Conservation (phyloP, 129 eudicot species). For the Flaveria trinervia region DNA sequence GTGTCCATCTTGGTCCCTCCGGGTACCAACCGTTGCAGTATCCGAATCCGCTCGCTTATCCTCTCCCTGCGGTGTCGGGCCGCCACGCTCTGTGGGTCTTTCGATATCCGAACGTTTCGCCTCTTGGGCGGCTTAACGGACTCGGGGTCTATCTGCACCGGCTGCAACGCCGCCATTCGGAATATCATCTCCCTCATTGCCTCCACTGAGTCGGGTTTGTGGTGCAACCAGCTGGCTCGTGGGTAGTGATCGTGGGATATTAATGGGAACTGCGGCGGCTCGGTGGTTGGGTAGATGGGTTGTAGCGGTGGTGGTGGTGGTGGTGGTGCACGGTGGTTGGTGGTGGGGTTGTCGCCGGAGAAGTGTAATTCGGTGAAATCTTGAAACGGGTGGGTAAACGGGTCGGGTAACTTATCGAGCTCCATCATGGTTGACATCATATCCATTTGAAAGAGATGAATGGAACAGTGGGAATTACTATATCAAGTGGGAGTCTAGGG, state of each 20-base stretch:
- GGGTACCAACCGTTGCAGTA: constrained; percentile 84
- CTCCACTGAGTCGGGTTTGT: constrained; percentile 48
- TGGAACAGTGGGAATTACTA: constrained; percentile 43
- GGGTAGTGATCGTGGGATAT: constrained; percentile 23
- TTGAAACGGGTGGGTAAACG: constrained; percentile 39
- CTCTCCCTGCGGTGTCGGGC: constrained; percentile 62
- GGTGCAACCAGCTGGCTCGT: constrained; percentile 38
- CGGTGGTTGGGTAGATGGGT: background rate
- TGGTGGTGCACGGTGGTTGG: constrained; percentile 31
- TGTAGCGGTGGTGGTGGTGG: constrained; percentile 7
- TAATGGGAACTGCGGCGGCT: background rate
- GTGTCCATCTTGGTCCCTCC: constrained; percentile 98
- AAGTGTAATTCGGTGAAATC: constrained; percentile 31
- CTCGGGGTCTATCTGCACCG: constrained; percentile 59
- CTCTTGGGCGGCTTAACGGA: constrained; percentile 61
- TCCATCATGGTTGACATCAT: constrained; percentile 51
- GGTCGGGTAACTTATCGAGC: constrained; percentile 46
- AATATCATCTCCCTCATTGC: constrained; percentile 70
- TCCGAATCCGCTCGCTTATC: constrained; percentile 66
- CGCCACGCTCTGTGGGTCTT: constrained; percentile 69
- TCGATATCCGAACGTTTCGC: constrained; percentile 61
- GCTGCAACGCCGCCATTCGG: constrained; percentile 66
- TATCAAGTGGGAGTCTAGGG: constrained; percentile 41
- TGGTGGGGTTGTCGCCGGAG: constrained; percentile 15
- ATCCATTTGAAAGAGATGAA: constrained; percentile 34